Evolutionary conservation across 2,329 filamentous ascomycete genomes (phyloP).

Genomic region (Cercospora janseana): DNA sequence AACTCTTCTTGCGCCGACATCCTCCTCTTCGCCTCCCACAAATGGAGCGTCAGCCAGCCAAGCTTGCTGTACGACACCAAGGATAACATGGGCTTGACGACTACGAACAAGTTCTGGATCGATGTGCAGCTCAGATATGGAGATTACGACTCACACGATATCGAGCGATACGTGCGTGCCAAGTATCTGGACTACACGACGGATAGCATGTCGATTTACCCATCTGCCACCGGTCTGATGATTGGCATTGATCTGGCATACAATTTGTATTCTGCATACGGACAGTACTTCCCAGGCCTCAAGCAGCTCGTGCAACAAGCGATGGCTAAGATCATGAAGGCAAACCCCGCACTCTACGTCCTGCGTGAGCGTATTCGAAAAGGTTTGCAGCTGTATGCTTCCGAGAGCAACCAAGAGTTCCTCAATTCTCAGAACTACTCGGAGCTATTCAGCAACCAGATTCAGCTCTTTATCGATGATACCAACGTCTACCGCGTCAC

Average conservation of each 20-base stretch:
- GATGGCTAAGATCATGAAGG: constrained; percentile 99
- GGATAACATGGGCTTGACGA: constrained; percentile 87
- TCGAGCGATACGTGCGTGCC: constrained; percentile 93
- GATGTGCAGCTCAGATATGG: constrained; percentile 96
- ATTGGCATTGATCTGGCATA: constrained; percentile 96
- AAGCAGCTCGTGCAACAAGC: constrained; percentile 95
- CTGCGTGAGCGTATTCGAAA: constrained; percentile 96
- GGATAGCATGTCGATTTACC: constrained; percentile 98
- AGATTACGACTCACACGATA: constrained; percentile 98
- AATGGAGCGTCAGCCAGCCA: constrained; percentile 95
- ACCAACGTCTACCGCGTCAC: constrained; percentile 99
- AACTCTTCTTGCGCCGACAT: constrained; percentile 99
- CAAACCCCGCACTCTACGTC: constrained; percentile 94
- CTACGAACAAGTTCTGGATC: constrained; percentile 99
- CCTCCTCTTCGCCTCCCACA: constrained; percentile 92
- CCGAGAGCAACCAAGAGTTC: constrained; percentile 98
- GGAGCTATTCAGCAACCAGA: constrained; percentile 97
- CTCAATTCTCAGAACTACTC: constrained; percentile 99
- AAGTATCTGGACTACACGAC: constrained; percentile 99
- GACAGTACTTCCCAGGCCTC: constrained; percentile 96
- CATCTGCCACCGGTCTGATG: constrained; percentile 94
- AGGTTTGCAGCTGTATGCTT: constrained; percentile 95
- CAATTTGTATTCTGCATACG: constrained; percentile 96
- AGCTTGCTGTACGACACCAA: constrained; percentile 95
- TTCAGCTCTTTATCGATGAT: constrained; percentile 97